Conservation (phyloP, 2,329 filamentous ascomycete species). For the Sclerotinia glacialis region DNA sequence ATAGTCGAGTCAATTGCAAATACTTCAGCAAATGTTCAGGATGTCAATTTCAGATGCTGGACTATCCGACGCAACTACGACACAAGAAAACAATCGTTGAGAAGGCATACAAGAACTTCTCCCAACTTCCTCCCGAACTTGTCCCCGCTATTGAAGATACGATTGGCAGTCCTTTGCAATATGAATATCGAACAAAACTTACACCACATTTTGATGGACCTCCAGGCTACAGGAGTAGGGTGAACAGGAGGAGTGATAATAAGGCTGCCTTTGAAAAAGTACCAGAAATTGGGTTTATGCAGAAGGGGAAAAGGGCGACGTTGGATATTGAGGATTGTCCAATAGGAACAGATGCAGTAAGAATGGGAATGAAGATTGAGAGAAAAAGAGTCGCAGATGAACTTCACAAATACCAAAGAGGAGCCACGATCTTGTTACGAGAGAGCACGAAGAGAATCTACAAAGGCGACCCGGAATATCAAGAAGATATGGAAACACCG, state of each 20-base stretch:
- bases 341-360: conserved; percentile 83
- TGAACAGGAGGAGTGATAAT: conserved; percentile 49
- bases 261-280: conserved; percentile 59
- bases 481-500: conserved; percentile 35
- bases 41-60: conserved; percentile 97
- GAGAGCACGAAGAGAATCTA: conserved; percentile 73
- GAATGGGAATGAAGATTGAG: conserved; percentile 75
- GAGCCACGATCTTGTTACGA: conserved; percentile 83
- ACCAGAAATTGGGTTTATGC: conserved; percentile 86
- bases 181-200: conserved; percentile 92
- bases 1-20: conserved; percentile 71
- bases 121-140: conserved; percentile 69
- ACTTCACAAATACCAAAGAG: conserved; percentile 68
- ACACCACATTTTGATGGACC: conserved; percentile 93
- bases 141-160: conserved; percentile 79
- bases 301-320: conserved; percentile 74
- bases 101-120: conserved; percentile 90
- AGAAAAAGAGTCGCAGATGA: conserved; percentile 71
- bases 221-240: conserved; percentile 49
- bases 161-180: conserved; percentile 85
- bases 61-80: conserved; percentile 78
- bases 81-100: conserved; percentile 86
- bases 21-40: conserved; percentile 89
- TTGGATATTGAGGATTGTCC: conserved; percentile 97
- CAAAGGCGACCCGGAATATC: conserved; percentile 43